Evolutionary conservation across 2,329 filamentous ascomycete species (phyloP).

Genomic region (Epicoccum nigrum): DNA sequence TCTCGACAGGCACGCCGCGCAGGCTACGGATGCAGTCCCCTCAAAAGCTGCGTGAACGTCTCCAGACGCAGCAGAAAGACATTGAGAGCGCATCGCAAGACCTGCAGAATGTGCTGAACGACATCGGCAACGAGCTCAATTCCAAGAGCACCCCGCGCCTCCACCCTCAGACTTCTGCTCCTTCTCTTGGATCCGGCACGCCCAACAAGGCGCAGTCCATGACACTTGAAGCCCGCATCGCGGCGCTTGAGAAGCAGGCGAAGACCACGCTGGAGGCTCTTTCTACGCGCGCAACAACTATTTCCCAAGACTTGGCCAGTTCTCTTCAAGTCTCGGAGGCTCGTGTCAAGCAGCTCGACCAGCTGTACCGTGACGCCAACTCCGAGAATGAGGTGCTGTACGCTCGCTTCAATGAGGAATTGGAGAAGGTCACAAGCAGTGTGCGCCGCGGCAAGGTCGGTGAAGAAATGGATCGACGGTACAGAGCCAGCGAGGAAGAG

Average conservation of each 20-base stretch:
- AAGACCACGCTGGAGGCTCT: conserved; percentile 52
- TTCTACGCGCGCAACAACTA: conserved; percentile 45
- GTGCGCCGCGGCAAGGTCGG: conserved; percentile 77
- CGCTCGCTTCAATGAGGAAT: conserved; percentile 88
- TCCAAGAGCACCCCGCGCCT: conserved; percentile 41
- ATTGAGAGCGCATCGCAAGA: conserved; percentile 72
- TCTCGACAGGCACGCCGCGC: conserved; percentile 30
- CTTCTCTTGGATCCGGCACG: conserved; percentile 26
- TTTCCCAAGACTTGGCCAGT: conserved; percentile 74
- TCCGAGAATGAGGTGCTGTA: conserved; percentile 94
- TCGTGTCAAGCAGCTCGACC: conserved; percentile 82
- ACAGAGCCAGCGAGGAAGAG: conserved; percentile 80
- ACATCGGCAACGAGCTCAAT: conserved; percentile 81
- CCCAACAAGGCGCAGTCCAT: conserved; percentile 25
- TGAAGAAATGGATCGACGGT: conserved; percentile 73
- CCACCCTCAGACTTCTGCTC: conserved; percentile 38
- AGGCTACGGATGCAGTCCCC: conserved; percentile 62
- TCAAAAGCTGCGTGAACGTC: conserved; percentile 76
- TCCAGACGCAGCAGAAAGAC: conserved; percentile 79
- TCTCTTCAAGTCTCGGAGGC: conserved; percentile 75
- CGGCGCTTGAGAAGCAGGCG: conserved; percentile 71
- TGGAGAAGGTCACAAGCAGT: conserved; percentile 76
- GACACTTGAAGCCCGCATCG: conserved; percentile 62
- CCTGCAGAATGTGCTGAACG: conserved; percentile 76
- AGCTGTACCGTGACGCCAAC: conserved; percentile 84